Base-by-base conservation (phyloP, 106 monocot species). In the Agapanthus africanus region DNA sequence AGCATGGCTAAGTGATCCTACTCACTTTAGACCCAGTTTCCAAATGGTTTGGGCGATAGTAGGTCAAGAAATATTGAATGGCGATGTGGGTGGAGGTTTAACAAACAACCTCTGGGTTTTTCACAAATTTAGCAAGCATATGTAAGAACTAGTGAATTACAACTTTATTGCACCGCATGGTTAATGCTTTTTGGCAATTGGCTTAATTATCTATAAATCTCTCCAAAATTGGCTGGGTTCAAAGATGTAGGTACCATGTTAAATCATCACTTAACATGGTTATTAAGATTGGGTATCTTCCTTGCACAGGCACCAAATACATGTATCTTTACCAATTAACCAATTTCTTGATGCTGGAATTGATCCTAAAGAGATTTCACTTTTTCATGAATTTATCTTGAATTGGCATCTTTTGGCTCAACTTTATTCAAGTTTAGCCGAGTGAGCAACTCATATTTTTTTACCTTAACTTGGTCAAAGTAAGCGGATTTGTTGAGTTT, bases 331-430 rank as follows among this genome's bases (percentile, higher is more conserved):
- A 67, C 39, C 0, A 44, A 54, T 64, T 70, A 59, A 68, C 18
- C 74, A 59, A 60, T 75, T 75, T 75, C 68, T 75, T 11, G 44
- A 75, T 15, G 42, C 59, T 68, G 6, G 68, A 59, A 32, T 75
- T 67, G 75, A 75, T 68, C 59, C 59, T 59, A 75, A 75, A 22
- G 67, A 68, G 27, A 68, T 75, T 23, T 19, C 23, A 54, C 28
- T 74, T 67, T 37, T 49, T 74, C 67, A 61, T 69, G 35, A 76
- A 76, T 72, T 78, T 78, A 66, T 72, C 65, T 72, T 67, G 71
- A 66, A 71, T 72, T 59, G 21, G 63, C 36, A 70, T 63, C 60
- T 69, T 70, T 78, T 77, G 65, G 30, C 65, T 71, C 69, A 70
- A 69, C 59, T 63, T 39, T 76, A 49, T 76, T 59, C 34, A 28